Evolutionary conservation across 2,329 filamentous ascomycete genomes (phyloP).

Genomic region (Aspergillus costaricaensis): DNA sequence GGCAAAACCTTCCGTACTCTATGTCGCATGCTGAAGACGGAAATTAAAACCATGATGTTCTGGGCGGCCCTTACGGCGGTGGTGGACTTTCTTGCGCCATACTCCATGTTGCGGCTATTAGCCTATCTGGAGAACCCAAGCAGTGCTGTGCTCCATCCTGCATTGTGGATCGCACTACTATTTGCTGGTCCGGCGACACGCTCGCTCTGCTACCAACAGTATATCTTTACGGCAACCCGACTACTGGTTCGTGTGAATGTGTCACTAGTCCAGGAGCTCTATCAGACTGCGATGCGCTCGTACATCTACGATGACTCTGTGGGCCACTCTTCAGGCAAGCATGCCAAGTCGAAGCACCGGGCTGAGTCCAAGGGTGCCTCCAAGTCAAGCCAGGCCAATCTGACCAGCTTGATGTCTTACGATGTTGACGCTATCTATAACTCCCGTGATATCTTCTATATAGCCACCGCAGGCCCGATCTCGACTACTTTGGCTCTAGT

Average conservation of each 20-base stretch:
- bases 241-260: conserved; percentile 59
- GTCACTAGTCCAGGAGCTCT: conserved; percentile 61
- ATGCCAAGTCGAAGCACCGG: background rate
- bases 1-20: conserved; percentile 32
- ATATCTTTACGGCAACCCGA: conserved; percentile 60
- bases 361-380: conserved; percentile 27
- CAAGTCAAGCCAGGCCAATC: conserved; percentile 51
- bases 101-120: conserved; percentile 57
- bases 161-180: conserved; percentile 57
- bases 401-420: conserved; percentile 61
- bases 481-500: conserved; percentile 53
- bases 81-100: conserved; percentile 56
- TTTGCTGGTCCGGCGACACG: conserved; percentile 54
- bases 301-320: conserved; percentile 54
- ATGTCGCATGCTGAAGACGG: conserved; percentile 25
- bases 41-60: conserved; percentile 30
- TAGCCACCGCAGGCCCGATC: conserved; percentile 49
- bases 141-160: conserved; percentile 50
- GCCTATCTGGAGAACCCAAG: conserved; percentile 53
- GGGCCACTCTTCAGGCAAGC: background rate
- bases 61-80: conserved; percentile 28
- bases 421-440: conserved; percentile 59
- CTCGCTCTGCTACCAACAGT: conserved; percentile 58
- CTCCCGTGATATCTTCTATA: conserved; percentile 55
- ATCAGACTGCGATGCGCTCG: conserved; percentile 57